Base-by-base conservation (phyloP, 768 basidiomycete species). In the Boletus rufocinnamomeus region DNA sequence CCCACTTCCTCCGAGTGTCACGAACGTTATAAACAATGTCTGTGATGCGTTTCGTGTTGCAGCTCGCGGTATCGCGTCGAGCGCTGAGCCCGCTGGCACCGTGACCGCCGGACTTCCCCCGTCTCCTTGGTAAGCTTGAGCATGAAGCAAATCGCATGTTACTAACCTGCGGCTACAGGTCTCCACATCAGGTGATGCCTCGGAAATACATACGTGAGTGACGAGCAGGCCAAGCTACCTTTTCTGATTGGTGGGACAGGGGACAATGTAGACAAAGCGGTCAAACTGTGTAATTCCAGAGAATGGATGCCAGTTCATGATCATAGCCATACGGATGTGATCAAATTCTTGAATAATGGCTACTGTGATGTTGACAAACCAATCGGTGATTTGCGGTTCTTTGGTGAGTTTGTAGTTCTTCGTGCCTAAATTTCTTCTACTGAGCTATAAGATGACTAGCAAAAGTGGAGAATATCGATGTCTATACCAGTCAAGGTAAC, bases 321-420 rank as follows among this genome's bases (percentile, higher is more conserved):
- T 50, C 87, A 86, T 66, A 72, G 81, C 40, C 76, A 86, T 46
- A 85, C 87, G 84, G 80, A 81, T 54, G 75, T 77, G 54, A 83
- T 91, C 40, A 86, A 82, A 61, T 82, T 84, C 13, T 64, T 87
- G 19, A 79, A 88, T 54, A 86, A 89, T 55, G 85, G 88, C 2
- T 92, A 91, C 66, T 92, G 90, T 66, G 88, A 91, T 69, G 74
- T 86, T 17, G 85, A 84, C 44, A 87, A 86, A 2, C 75, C 79
- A 34, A 76, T 76, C 10, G 81, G 80, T 4, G 81, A 88, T 65
- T 73, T 92, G 51, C 78, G 72, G 25, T 69, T 79, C 37, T 75
- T 84, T 40, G 87, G 88, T 84, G 58, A 53, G 79, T 63, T 37
- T 32, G 19, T 14, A 21, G 38, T 14, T 44, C 17, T 19, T 34